Conservation (phyloP, 257 asterid genomes). For the Avicennia marina region DNA sequence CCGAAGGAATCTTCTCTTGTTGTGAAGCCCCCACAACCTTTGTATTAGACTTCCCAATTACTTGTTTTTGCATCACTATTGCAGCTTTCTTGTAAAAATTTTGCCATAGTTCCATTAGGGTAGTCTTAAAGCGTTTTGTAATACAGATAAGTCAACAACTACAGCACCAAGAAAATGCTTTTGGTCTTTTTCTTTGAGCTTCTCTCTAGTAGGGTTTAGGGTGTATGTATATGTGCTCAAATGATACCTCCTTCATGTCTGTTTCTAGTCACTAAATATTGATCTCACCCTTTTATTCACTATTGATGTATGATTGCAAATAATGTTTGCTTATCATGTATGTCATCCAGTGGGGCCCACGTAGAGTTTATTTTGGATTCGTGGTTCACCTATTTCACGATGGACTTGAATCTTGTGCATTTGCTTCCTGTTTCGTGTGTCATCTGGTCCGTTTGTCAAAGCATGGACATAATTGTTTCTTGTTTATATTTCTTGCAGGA, state of each 20-base stretch:
- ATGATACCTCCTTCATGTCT: not conserved
- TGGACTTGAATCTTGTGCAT: constrained; percentile 4
- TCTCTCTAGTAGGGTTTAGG: not conserved
- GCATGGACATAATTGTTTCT: constrained; percentile 17
- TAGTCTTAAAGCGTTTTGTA: not conserved
- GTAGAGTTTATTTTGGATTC: constrained; percentile 1
- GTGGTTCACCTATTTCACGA: not conserved
- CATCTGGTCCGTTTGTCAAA: constrained; percentile 13
- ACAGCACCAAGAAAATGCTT: not conserved
- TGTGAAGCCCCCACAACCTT: not conserved
- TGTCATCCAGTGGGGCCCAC: not conserved
- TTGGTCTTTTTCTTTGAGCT: not conserved
- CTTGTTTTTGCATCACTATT: not conserved
- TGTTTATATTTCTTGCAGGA: constrained; percentile 50
- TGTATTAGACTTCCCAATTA: not conserved
- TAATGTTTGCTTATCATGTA: not conserved
- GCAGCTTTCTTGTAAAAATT: not conserved
- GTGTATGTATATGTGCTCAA: not conserved
- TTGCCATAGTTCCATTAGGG: not conserved
- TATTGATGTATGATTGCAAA: not conserved
- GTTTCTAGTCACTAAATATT: not conserved
- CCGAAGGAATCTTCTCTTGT: not conserved
- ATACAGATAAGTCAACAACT: not conserved
- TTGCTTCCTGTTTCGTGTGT: not conserved
- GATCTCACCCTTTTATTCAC: not conserved